Evolutionary conservation across 2,329 filamentous ascomycete genomes (phyloP), one percentile per base, ranked within the genome.

Genomic region (Pseudogymnoascus sp.): DNA sequence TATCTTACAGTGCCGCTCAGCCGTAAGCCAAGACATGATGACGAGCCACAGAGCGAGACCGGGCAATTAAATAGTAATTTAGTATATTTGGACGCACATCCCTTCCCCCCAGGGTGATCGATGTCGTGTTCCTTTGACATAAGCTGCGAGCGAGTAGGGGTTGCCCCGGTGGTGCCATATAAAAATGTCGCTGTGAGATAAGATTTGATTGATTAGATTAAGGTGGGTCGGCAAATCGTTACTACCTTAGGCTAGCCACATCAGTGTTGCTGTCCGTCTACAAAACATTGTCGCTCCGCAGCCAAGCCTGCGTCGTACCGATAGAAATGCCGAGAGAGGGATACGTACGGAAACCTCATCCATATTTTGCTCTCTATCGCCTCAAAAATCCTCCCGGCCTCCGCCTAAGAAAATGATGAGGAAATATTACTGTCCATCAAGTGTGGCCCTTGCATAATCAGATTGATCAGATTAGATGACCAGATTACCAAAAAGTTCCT

Each of bases 171-270:
- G 41, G 16, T 32, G 28, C n/a, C 28, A 25, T 12, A 18, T 25
- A 32, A 54, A 20, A 5, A 16, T 25, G 25, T n/a, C 28, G 32
- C 47, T 12, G 25, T n/a, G 47, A 54, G 47, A 54, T 54, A 54
- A 54, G 47, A 54, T 54, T 20, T 60, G 58, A 39, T 30, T 43
- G 25, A 50, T 32, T 60, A 20, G 32, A 39, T 60, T 39, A 32
- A 60, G 37, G 35, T 39, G 35, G 58, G 25, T 41, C 6, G 12
- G 58, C 12, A 30, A 39, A 60, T 60, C 58, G 37, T 60, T 60
- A 14, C 28, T 39, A 41, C 14, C n/a, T 60, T 60, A 14, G 41
- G 58, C 30, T 60, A 20, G 37, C 18, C 18, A 43, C 41, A 30
- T 30, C 25, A 54, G 47, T n/a, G 47, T 54, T 54, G n/a, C n/a